Evolutionary conservation across 441 rosid genomes (phyloP).

Genomic region (Croton laevigatus): DNA sequence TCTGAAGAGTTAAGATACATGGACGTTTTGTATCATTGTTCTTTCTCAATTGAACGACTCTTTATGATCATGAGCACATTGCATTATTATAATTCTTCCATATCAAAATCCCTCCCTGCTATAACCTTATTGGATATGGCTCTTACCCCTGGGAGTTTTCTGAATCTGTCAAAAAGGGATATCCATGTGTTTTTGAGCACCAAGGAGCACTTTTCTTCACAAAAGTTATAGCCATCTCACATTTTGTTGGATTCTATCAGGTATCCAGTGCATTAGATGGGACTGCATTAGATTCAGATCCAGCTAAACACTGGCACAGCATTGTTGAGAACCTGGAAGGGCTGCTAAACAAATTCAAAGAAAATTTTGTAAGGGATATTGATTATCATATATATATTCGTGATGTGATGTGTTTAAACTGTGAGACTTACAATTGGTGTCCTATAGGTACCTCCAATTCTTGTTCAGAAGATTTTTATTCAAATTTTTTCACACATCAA

Average conservation of each 20-base stretch:
- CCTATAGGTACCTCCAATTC: conserved; percentile 37
- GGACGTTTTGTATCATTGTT: background rate
- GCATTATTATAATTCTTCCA: too few species aligned
- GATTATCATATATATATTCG: background rate
- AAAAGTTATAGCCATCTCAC: background rate
- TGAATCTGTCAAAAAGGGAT: background rate
- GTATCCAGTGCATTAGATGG: conserved; percentile 19
- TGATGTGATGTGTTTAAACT: background rate
- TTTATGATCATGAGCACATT: too few species aligned
- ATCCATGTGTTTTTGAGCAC: background rate
- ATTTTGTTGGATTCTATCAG: conserved; percentile 3
- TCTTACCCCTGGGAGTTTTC: background rate
- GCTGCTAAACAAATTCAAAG: conserved; percentile 18
- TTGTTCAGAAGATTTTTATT: conserved; percentile 33
- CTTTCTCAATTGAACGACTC: background rate
- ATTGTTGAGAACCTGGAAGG: conserved; percentile 22
- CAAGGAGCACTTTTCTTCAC: background rate
- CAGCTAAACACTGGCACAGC: conserved; percentile 19
- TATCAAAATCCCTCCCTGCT: background rate
- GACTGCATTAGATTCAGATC: conserved; percentile 15
- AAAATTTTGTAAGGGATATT: conserved; percentile 22
- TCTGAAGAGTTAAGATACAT: background rate
- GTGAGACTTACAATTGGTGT: conserved; percentile 4
- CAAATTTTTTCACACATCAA: conserved; percentile 38
- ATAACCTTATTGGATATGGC: background rate